phyloP scores from a whole-genome alignment of 1,284 basidiomycete genomes.

The Phellinidium pouzarii region DNA sequence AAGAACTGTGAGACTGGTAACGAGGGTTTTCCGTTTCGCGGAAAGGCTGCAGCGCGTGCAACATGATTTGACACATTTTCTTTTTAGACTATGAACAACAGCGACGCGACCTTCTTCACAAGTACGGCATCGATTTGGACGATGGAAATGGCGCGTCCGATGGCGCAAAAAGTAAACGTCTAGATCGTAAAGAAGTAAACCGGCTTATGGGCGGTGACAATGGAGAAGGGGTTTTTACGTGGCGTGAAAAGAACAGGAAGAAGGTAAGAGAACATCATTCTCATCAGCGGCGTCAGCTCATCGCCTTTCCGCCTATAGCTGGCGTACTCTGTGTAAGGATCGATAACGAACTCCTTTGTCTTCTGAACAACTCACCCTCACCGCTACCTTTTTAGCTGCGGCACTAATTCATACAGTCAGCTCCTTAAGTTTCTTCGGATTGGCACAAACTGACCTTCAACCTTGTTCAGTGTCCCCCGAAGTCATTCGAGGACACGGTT shows the following conservation, averaged over 20 bases:
- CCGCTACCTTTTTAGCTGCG: conserved; percentile 49
- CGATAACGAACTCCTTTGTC: conserved; percentile 6
- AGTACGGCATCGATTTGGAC: conserved; percentile 92
- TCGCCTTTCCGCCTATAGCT: conserved; percentile 40
- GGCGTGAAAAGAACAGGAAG: conserved; percentile 88
- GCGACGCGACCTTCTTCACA: conserved; percentile 79
- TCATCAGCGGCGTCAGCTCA: conserved; percentile 15
- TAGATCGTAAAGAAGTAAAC: conserved; percentile 75
- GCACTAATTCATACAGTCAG: conserved; percentile 89
- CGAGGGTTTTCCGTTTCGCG: neutral
- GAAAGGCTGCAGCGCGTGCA: neutral
- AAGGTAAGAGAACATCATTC: conserved; percentile 45
- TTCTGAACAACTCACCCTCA: conserved; percentile 9
- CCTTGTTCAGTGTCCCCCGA: conserved; percentile 79
- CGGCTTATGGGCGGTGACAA: conserved; percentile 72
- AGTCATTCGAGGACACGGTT: conserved; percentile 89
- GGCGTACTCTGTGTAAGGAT: conserved; percentile 85
- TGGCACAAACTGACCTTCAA: conserved; percentile 18
- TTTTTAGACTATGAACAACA: conserved; percentile 88
- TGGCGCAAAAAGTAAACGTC: conserved; percentile 60
- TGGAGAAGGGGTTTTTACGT: conserved; percentile 81
- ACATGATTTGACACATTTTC: neutral
- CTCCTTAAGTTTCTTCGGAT: conserved; percentile 18
- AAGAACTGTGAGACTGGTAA: neutral
- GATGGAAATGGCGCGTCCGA: conserved; percentile 61